Evolutionary conservation across 106 monocot genomes (phyloP).

Genomic region (Agapanthus africanus): DNA sequence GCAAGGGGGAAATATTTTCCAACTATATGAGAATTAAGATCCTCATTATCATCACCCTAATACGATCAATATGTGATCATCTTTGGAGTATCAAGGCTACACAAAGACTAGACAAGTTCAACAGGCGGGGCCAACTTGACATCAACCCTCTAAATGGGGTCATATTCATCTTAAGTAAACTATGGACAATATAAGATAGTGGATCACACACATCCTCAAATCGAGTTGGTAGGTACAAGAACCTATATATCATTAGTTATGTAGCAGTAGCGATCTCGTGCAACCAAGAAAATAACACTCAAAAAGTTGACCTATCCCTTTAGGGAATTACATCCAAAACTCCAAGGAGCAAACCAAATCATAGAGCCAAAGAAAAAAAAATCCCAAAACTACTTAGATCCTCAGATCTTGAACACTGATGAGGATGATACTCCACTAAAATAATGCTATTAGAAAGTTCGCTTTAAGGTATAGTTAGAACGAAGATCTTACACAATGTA

Average conservation of each 20-base stretch:
- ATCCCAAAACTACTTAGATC: no score
- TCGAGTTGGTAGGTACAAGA: not conserved
- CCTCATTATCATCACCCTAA: not conserved
- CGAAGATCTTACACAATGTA: not conserved
- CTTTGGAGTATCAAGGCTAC: not conserved
- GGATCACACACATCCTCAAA: not conserved
- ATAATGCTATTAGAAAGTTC: not conserved
- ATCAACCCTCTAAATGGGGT: not conserved
- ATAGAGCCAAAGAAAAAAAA: not conserved
- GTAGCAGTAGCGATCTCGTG: not conserved
- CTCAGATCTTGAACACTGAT: not conserved
- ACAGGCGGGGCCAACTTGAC: no score
- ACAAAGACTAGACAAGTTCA: not conserved
- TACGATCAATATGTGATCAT: not conserved
- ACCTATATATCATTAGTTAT: not conserved
- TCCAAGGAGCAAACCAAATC: not conserved
- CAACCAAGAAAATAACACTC: not conserved
- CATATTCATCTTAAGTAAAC: not conserved
- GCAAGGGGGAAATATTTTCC: no score
- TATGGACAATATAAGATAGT: not conserved
- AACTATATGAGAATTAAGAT: no score
- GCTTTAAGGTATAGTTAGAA: not conserved
- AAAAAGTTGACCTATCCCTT: not conserved
- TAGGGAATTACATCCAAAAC: not conserved
- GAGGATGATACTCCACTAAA: not conserved